Base-by-base conservation (phyloP, 345 rosid genomes). In the Mallotus nudiflorus region DNA sequence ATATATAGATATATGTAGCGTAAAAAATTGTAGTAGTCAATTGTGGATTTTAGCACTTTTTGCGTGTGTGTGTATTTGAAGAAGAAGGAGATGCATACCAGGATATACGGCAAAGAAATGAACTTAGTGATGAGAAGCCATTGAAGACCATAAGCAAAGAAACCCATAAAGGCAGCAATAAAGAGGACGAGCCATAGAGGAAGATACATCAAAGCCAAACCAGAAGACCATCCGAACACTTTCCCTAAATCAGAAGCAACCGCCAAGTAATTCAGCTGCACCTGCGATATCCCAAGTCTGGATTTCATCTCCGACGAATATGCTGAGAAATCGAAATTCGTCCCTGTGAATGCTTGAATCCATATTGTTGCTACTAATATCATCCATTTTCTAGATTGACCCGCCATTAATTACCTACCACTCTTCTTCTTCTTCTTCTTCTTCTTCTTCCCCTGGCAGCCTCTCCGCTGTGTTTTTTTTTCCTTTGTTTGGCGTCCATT, bases 331-430 rank as follows among this genome's bases (percentile, higher is more conserved):
- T 94, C 98, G 82, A 94, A 94, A 70, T 94, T 94, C 3, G 98
- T 94, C 4, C 98, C 98, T 0, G 97, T 94, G 63, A 94, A 94
- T 0, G 96, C 97, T 78, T 94, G 98, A 86, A 94, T 87, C 98
- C 98, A 94, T 45, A 90, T 81, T 16, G 97, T 90, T 0, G 91
- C 97, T n/a, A 94, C 92, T 11, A 94, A 82, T 46, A 94, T 88
- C 97, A 91, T 91, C 98, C 98, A 94, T 73, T 91, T 94, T 33
- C 93, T 44, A 2, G 96, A 94, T 42, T 91, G 97, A 39, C 89
- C 97, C 0, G 85, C 91, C 98, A 91, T 91, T 22, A 12, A 1
- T 11, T 42, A 12, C 46, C 9, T 42, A 1, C 46, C 9, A 4
- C 14, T 42, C 46, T 42, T 6, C 40, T 57, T 31, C 62, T 42